phyloP scores from a whole-genome alignment of 495 filamentous ascomycete genomes.

The Daldinia caldariorum region DNA sequence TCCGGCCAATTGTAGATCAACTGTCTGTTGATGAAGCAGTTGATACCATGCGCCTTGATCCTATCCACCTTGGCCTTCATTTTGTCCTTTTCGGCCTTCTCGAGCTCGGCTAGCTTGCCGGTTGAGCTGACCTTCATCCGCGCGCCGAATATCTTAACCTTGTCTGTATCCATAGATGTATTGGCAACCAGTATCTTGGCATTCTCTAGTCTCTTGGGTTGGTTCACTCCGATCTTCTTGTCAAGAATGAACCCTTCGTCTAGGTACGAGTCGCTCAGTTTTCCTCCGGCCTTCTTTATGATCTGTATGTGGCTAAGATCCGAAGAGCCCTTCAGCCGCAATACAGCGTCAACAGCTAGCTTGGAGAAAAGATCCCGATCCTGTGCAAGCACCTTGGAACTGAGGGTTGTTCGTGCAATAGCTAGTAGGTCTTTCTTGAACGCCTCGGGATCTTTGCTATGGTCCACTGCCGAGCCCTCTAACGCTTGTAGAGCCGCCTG shows the following conservation, averaged over 20 bases:
- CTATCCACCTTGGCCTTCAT: constrained; percentile 99
- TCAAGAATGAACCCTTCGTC: constrained; percentile 98
- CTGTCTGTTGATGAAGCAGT: constrained; percentile 99
- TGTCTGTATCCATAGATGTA: constrained; percentile 99
- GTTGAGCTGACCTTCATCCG: constrained; percentile 95
- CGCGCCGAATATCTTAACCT: constrained; percentile 99
- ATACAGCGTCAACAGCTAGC: constrained; percentile 90
- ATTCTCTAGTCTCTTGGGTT: constrained; percentile 96
- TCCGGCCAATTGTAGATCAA: constrained; percentile 99
- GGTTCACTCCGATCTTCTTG: constrained; percentile 98
- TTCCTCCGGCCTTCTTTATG: constrained; percentile 99
- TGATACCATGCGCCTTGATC: constrained; percentile 98
- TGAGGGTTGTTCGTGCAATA: constrained; percentile 95
- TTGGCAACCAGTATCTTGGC: constrained; percentile 98
- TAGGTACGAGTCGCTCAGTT: constrained; percentile 94
- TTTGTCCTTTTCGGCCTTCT: constrained; percentile 98
- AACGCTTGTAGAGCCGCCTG: constrained; percentile 85
- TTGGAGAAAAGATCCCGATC: constrained; percentile 92
- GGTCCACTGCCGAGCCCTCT: constrained; percentile 84
- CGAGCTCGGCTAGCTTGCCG: constrained; percentile 93
- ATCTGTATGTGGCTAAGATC: constrained; percentile 98
- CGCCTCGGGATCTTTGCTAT: constrained; percentile 79
- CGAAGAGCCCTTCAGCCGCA: constrained; percentile 88
- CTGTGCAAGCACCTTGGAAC: constrained; percentile 95
- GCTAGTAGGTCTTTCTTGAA: constrained; percentile 90